Conservation (phyloP, 192 early-diverging fungal species). For the Thamnidium elegans region DNA sequence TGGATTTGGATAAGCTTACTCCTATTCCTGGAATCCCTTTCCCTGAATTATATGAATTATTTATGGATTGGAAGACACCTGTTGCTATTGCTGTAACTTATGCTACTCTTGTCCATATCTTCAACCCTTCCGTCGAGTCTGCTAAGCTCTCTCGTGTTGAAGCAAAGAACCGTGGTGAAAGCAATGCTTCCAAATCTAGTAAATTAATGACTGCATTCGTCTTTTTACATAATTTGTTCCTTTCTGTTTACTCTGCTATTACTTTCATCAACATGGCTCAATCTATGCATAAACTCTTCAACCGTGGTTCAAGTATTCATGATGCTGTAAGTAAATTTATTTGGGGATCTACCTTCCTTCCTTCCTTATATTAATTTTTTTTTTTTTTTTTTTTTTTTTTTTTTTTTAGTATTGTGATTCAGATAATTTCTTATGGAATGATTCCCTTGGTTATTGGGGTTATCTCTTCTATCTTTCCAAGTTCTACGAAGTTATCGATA, state of each 20-base stretch:
- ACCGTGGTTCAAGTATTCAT: slow-evolving; percentile 41
- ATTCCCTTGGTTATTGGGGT: slow-evolving; percentile 74
- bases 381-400: slow-evolving; percentile 13
- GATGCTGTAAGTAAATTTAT: slow-evolving; percentile 55
- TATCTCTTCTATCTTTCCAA: slow-evolving; percentile 89
- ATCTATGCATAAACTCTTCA: slow-evolving; percentile 51
- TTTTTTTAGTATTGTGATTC: slow-evolving; percentile 60
- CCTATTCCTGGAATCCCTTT: slow-evolving; percentile 54
- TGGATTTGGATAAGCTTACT: slow-evolving; percentile 24
- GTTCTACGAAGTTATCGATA: slow-evolving; percentile 88
- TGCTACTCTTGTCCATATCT: slow-evolving; percentile 37
- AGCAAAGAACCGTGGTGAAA: slow-evolving; percentile 47
- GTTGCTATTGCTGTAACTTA: slow-evolving; percentile 55
- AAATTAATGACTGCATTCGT: slow-evolving; percentile 69
- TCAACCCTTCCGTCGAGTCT: slow-evolving; percentile 48
- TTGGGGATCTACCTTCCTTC: background rate
- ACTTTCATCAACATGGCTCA: slow-evolving; percentile 66
- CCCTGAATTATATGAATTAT: slow-evolving; percentile 64
- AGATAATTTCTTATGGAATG: slow-evolving; percentile 64
- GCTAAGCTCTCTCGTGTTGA: slow-evolving; percentile 55
- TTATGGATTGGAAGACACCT: slow-evolving; percentile 72
- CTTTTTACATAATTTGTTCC: slow-evolving; percentile 70
- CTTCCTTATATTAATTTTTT: background rate
- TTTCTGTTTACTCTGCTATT: slow-evolving; percentile 69
- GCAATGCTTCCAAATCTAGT: slow-evolving; percentile 29